Evolutionary conservation across 2,329 filamentous ascomycete species (phyloP), one percentile per base, ranked within the genome.

Genomic region (Ilyonectria destructans): DNA sequence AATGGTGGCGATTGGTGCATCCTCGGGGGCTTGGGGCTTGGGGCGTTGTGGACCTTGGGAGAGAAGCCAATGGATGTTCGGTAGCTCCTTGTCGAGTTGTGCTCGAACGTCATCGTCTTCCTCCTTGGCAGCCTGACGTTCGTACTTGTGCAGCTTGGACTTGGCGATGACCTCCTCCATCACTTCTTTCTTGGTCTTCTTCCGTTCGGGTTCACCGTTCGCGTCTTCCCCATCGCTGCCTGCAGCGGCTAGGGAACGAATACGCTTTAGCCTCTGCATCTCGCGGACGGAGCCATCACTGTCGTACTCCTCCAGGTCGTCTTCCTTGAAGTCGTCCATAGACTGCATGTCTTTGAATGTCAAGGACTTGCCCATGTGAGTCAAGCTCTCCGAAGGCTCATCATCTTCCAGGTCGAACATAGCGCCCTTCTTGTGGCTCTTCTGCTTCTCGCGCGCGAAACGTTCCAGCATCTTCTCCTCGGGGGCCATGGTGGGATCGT

Each of bases 121-220:
- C 69, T 98, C 96, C 78, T 97, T 98, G 31, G 90, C 90, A 68
- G 94, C 91, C 81, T 99, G 96, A 46, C 96, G 91, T 82, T 98
- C 95, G 78, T 96, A 95, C 82, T 97, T 98, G 87, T 98, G 89
- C 69, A 93, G 87, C 79, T 99, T 99, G 1, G 96, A 98, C 82
- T 99, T 99, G 68, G 95, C 94, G 73, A 99, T 98, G 69, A 99
- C 88, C 81, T 99, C 97, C 77, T 97, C 93, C 94, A 98, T 98
- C 57, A 99, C 93, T 81, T 99, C 96, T 61, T 96, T 93, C 83
- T 98, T 98, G 3, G 92, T 92, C 85, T 98, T 99, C 81, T 97
- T 98, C 67, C 92, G 89, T 75, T 96, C 92, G 0, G 94, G 95
- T 70, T 91, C 84, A 21, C 86, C 86, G 40, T 86, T 85, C 6